Evolutionary conservation across 495 filamentous ascomycete genomes (phyloP), one percentile per base, ranked within the genome.

Genomic region (Trichoderma parareesei): DNA sequence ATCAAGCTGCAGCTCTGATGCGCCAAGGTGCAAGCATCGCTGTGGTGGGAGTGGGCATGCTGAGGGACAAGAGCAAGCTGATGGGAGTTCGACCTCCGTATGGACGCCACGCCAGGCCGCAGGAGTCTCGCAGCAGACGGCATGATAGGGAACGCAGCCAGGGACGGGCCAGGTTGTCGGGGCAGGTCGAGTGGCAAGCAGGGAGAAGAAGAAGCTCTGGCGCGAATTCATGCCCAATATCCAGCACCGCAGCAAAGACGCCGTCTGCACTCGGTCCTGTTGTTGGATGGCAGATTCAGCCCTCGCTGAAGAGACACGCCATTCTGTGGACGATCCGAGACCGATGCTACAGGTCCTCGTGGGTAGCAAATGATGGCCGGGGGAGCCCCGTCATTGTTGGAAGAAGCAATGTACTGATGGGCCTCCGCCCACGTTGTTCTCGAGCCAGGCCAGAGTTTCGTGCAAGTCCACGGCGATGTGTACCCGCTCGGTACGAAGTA

Each of bases 1-100:
- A 57, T 37, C 9, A 13, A 57, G 53, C 53, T 57, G 53, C 53
- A 57, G 53, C 53, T 57, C 53, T 57, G 35, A 57, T 57, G 53
- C 53, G 33, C 33, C 53, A 57, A 37, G 53, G 11, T 55, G 48
- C 48, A 55, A 20, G 27, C 27, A 55, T 55, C 18, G 27, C 33
- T 57, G 20, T 6, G 8, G 53, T 57, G 53, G 53, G 53, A 35
- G 53, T 33, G 53, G 53, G 27, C 27, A 37, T 57, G 46, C 16
- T 35, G 53, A 57, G 53, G 33, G 37, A 57, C 27, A 37, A 57
- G 53, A 37, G 53, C 53, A 35, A 37, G 53, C 53, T 57, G 53
- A 38, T 33, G 53, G 53, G 4, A 13, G 37, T 27, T 18, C 10
- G 53, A 27, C 53, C 20, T 57, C 53, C 53, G 53, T n/a, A 35